Conservation (phyloP, 352 stramenopile genomes). For the Pythium biforme region DNA sequence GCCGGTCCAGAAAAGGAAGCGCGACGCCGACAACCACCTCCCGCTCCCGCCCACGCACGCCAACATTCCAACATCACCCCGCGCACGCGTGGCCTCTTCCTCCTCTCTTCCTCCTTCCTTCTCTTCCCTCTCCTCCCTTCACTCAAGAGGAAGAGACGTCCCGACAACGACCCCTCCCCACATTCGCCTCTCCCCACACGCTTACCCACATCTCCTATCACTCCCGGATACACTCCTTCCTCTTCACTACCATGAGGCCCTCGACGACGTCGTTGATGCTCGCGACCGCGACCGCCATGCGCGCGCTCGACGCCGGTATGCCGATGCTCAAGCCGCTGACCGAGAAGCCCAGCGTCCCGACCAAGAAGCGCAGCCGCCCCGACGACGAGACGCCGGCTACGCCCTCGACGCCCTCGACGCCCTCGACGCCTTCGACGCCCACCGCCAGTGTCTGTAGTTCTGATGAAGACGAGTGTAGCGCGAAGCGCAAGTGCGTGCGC, state of each 20-base stretch:
- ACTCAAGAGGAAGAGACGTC: too few species aligned
- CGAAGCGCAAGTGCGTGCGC: conserved; percentile 36
- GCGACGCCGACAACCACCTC: conserved; percentile 10
- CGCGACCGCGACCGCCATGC: conserved; percentile 19
- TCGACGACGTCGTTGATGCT: conserved; percentile 16
- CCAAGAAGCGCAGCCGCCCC: conserved; percentile 15
- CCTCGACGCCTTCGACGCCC: neutral
- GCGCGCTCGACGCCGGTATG: conserved; percentile 7
- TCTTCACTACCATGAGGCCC: neutral
- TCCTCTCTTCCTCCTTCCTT: neutral
- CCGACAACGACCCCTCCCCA: too few species aligned
- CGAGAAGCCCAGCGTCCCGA: conserved; percentile 7
- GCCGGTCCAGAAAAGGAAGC: conserved; percentile 30
- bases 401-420: neutral
- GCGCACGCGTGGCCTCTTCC: neutral
- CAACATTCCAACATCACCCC: conserved; percentile 11
- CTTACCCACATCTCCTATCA: neutral
- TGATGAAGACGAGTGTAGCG: conserved; percentile 5
- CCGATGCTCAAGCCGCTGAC: conserved; percentile 10
- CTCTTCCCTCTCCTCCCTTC: neutral
- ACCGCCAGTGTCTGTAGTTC: conserved; percentile 1
- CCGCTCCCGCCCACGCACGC: conserved; percentile 4
- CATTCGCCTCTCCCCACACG: too few species aligned
- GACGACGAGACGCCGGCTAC: neutral
- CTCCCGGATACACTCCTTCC: neutral